Evolutionary conservation across 495 filamentous ascomycete species (phyloP), one percentile per base, ranked within the genome.

Genomic region (Hypomontagnella submonticulosa): DNA sequence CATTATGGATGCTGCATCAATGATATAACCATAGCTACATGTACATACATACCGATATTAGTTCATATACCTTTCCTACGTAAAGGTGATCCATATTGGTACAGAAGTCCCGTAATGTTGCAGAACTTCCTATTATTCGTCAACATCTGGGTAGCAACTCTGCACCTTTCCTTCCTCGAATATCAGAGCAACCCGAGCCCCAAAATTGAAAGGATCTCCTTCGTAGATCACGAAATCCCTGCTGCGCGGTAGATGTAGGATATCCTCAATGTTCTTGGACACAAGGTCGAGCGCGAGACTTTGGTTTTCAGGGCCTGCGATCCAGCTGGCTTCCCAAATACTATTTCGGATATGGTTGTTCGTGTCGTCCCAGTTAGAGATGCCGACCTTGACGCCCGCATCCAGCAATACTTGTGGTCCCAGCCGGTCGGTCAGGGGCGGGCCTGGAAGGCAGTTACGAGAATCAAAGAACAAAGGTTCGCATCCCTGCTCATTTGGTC

Each of bases 221-320:
- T 80, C 75, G 38, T 68, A 80, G 15, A 79, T 40, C 18, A 80
- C 77, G 30, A 79, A 70, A 44, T 80, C 76, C 42, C 43, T 66
- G 46, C 69, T 70, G 12, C 43, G 58, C 27, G 69, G 53, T 42
- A 78, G 62, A n/a, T 53, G 56, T 27, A 78, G 57, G 12, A 78
- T 75, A 54, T 73, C 61, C 68, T 76, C 74, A 34, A 78, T 62
- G 30, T 78, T 78, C 20, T 59, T 63, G 1, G 71, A 68, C 11
- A 79, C 75, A n/a, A 79, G 66, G 18, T 72, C 67, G 12, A 79
- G 50, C 11, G 63, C 63, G 4, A 55, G 27, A 32, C 49, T 66
- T n/a, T 11, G 34, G 11, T 66, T 66, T 15, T 50, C 63, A 0
- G 48, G 54, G 4, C 72, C 73, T 18, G 69, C 58, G 37, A 66